Percentiles rank a stretch among this genome's conserved stretches.
Conservation (phyloP, 768 basidiomycete genomes). For the Suillus americanus region DNA sequence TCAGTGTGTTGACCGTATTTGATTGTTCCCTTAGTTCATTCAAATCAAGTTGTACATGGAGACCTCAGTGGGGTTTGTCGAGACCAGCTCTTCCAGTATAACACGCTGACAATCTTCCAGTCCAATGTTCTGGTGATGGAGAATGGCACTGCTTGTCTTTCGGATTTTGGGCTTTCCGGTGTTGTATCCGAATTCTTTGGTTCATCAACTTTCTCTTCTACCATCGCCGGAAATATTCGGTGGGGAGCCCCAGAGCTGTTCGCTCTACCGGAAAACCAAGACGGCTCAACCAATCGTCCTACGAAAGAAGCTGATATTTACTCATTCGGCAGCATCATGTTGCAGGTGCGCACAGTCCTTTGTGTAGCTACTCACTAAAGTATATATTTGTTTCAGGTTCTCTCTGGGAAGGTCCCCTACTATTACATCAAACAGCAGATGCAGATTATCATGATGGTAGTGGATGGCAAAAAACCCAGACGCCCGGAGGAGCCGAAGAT, state of each 20-base stretch:
- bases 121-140: constrained; percentile 44
- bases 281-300: constrained; percentile 11
- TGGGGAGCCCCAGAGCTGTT: constrained; percentile 43
- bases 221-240: constrained; percentile 35
- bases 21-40: not conserved
- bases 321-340: constrained; percentile 28
- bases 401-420: constrained; percentile 11
- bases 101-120: constrained; percentile 22
- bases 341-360: not conserved
- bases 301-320: constrained; percentile 9
- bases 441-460: constrained; percentile 9
- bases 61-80: constrained; percentile 8
- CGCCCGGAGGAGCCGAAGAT: constrained; percentile 9
- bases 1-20: not conserved
- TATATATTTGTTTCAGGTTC: not conserved
- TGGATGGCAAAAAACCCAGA: constrained; percentile 3
- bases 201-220: constrained; percentile 32
- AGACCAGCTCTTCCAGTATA: not conserved
- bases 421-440: constrained; percentile 7
- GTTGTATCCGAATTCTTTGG: constrained; percentile 29
- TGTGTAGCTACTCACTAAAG: not conserved
- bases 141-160: constrained; percentile 38
- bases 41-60: constrained; percentile 6
- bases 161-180: constrained; percentile 46
- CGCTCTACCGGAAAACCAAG: constrained; percentile 12